These are phyloP conservation scores for Cajanus cajan DNA, from an alignment of 306 rosid species.

Conservation along the genomic window DNA sequence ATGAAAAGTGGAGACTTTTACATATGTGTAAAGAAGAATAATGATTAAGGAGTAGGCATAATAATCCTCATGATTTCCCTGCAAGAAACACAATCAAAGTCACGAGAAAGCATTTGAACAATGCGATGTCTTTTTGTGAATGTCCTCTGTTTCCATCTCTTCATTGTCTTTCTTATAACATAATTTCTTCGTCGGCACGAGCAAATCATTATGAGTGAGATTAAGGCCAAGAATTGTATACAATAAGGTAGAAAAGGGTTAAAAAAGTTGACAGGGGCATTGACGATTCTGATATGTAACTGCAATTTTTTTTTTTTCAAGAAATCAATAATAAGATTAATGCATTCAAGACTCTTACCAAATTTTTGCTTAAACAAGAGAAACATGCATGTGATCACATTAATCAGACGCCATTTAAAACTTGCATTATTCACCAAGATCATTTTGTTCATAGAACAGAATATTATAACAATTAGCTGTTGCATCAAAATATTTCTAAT, in stretches of 20 bases:
- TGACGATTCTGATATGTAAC: not conserved
- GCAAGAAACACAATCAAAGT: not conserved
- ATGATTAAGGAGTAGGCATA: conserved; percentile 18
- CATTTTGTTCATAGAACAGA: not conserved
- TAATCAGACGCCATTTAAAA: not conserved
- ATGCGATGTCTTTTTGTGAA: not conserved
- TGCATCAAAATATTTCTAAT: not conserved
- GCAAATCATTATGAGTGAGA: conserved; percentile 37
- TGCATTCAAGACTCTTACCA: not conserved
- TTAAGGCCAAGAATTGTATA: not conserved
- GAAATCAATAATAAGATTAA: not conserved
- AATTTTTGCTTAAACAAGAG: not conserved
- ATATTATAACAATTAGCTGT: not conserved
- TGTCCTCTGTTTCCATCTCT: not conserved
- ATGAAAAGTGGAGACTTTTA: not conserved
- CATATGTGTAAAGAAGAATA: not conserved
- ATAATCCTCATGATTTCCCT: conserved; percentile 16
- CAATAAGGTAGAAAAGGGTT: not conserved
- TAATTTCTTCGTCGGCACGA: conserved; percentile 42
- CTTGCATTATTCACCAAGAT: not conserved
- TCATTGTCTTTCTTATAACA: conserved; percentile 5
- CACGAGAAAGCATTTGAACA: conserved; percentile 7
- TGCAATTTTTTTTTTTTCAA: not conserved
- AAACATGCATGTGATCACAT: not conserved
- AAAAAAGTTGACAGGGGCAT: not conserved